Evolutionary conservation across 139 green algal species (phyloP).

Genomic region (Chlamydomonas sp.): DNA sequence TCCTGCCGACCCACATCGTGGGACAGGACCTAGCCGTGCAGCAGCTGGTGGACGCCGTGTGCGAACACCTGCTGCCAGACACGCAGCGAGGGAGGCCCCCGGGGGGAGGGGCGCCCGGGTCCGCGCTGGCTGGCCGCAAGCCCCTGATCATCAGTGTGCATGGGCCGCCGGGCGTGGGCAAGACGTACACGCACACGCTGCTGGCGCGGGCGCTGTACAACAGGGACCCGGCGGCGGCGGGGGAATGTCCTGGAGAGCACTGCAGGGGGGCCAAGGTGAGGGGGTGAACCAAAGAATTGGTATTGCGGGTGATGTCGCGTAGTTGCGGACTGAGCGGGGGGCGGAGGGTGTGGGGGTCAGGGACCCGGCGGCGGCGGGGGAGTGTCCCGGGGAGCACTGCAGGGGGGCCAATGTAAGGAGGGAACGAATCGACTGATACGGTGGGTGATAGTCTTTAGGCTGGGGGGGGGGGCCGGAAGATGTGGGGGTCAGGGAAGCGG

Average conservation of each 20-base stretch:
- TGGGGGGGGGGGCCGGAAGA: background rate
- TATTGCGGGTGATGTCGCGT: background rate
- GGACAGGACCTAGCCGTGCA: slow-evolving; percentile 80
- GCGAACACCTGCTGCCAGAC: slow-evolving; percentile 75
- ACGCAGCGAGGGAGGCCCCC: background rate
- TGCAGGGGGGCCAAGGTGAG: slow-evolving; percentile 42
- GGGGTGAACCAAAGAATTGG: background rate
- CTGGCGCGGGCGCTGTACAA: slow-evolving; percentile 85
- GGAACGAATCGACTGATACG: background rate
- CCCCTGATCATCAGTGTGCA: slow-evolving; percentile 90
- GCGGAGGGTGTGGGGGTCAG: background rate
- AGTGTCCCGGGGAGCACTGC: slow-evolving; percentile 50
- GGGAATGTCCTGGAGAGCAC: slow-evolving; percentile 43
- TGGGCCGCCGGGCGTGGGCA: slow-evolving; percentile 91
- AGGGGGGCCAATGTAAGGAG: slow-evolving; percentile 28
- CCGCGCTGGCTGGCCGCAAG: slow-evolving; percentile 47
- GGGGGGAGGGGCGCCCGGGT: background rate
- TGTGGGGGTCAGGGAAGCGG: slow-evolving; percentile 4
- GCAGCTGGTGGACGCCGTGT: slow-evolving; percentile 77
- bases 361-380: slow-evolving; percentile 16
- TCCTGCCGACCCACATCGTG: slow-evolving; percentile 68
- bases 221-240: slow-evolving; percentile 20
- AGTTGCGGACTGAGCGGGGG: background rate
- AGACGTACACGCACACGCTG: slow-evolving; percentile 84
- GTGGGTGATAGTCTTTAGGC: background rate